These are phyloP conservation scores for Suillus cothurnatus DNA, from an alignment of 768 basidiomycete species.

Conservation along the genomic window DNA sequence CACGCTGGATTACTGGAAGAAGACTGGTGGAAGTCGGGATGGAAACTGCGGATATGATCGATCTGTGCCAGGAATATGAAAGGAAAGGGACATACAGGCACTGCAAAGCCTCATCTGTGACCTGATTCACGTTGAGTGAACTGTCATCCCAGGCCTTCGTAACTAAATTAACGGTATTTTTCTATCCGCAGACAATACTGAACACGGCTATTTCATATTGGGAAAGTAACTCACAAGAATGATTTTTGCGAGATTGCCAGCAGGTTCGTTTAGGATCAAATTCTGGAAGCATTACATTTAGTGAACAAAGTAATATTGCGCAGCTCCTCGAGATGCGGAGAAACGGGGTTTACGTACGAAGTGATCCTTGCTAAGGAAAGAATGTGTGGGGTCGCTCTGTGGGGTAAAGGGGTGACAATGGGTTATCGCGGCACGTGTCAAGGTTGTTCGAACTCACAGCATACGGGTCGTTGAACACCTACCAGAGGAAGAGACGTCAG, in stretches of 20 bases:
- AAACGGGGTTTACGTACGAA: slow-evolving; percentile 55
- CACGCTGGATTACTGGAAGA: slow-evolving; percentile 67
- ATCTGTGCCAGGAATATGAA: neutral
- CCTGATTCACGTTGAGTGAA: slow-evolving; percentile 54
- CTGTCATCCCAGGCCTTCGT: slow-evolving; percentile 82
- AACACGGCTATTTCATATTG: neutral
- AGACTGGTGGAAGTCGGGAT: slow-evolving; percentile 76
- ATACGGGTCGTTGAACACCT: slow-evolving; percentile 79
- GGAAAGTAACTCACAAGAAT: slow-evolving; percentile 53
- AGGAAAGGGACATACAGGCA: slow-evolving; percentile 52
- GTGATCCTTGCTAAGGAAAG: slow-evolving; percentile 88
- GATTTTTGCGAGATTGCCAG: slow-evolving; percentile 70
- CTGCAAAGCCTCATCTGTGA: slow-evolving; percentile 65
- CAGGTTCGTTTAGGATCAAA: slow-evolving; percentile 80
- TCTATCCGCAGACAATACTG: slow-evolving; percentile 35
- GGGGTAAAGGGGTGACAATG: slow-evolving; percentile 15
- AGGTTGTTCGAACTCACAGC: slow-evolving; percentile 51
- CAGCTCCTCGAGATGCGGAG: slow-evolving; percentile 12
- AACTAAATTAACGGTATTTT: slow-evolving; percentile 65
- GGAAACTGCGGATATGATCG: slow-evolving; percentile 54
- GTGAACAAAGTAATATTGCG: neutral
- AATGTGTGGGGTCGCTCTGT: slow-evolving; percentile 86
- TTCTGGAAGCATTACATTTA: slow-evolving; percentile 44
- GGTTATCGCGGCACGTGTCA: neutral
- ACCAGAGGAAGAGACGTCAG: neutral